Conservation (phyloP, 1,284 basidiomycete genomes). For the Flammula alnicola region DNA sequence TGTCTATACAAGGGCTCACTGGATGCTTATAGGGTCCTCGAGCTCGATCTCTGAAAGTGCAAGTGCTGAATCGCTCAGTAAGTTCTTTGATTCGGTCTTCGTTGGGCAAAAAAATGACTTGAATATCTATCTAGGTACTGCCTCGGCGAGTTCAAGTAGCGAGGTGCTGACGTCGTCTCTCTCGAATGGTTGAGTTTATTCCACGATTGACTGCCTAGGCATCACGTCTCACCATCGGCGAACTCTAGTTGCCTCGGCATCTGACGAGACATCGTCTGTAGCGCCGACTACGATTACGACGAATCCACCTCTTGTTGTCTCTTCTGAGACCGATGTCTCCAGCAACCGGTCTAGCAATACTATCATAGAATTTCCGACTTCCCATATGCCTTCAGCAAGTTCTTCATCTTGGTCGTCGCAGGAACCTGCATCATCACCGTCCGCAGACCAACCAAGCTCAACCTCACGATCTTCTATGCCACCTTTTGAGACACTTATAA, state of each 20-base stretch:
- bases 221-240: not conserved
- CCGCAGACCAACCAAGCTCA: not conserved
- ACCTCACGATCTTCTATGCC: not conserved
- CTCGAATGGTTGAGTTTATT: conserved; percentile 18
- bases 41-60: conserved; percentile 8
- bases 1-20: not conserved
- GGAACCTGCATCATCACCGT: not conserved
- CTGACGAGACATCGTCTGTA: not conserved
- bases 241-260: conserved; percentile 6
- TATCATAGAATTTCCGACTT: conserved; percentile 1
- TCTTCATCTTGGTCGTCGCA: conserved; percentile 2
- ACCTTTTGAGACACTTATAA: not conserved
- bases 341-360: conserved; percentile 2
- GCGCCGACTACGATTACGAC: not conserved
- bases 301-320: not conserved
- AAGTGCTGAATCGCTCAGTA: conserved; percentile 10
- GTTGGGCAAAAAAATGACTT: conserved; percentile 7
- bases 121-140: conserved; percentile 10
- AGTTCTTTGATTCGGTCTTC: conserved; percentile 5
- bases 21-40: conserved; percentile 5
- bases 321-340: conserved; percentile 5
- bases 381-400: not conserved
- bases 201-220: not conserved
- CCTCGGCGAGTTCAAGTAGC: conserved; percentile 14
- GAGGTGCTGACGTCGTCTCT: not conserved